A percentile compares a stretch with the other conserved stretches of the same genome.
These are phyloP conservation scores for Blastocystis sp. DNA, from an alignment of 352 stramenopile genomes.

Conservation along the genomic window DNA sequence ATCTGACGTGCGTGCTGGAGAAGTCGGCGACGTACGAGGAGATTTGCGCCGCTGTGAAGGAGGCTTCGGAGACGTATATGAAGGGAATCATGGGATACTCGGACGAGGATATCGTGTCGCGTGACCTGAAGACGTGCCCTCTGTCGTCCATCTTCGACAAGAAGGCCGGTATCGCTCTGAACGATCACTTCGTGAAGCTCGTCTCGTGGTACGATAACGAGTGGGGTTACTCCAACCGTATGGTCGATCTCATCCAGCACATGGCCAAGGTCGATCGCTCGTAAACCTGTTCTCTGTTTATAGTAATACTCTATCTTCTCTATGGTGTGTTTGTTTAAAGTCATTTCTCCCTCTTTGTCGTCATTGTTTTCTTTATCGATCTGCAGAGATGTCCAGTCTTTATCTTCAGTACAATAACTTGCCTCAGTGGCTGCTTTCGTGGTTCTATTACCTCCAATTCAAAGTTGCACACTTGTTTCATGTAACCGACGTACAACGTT, in stretches of 20 bases:
- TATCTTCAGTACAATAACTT: not conserved
- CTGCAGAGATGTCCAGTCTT: not conserved
- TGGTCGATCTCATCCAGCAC: conserved; percentile 91
- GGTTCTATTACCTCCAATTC: conserved; percentile 5
- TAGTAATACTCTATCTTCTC: too few relatives aligned
- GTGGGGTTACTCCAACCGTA: conserved; percentile 89
- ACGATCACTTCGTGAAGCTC: conserved; percentile 94
- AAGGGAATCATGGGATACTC: conserved; percentile 94
- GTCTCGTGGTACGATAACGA: conserved; percentile 99
- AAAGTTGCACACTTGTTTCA: not conserved
- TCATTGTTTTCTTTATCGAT: too few relatives aligned
- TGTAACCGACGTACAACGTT: not conserved
- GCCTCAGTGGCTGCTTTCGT: not conserved
- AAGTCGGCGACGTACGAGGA: conserved; percentile 88
- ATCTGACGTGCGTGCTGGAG: conserved; percentile 71
- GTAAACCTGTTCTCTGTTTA: conserved; percentile 33
- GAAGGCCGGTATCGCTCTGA: conserved; percentile 87
- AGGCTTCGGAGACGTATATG: conserved; percentile 78
- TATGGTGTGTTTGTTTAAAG: conserved; percentile 4
- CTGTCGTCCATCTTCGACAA: conserved; percentile 94
- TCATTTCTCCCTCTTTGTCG: too few relatives aligned
- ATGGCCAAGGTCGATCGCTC: conserved; percentile 63
- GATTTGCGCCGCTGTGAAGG: conserved; percentile 88
- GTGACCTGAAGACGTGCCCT: conserved; percentile 87
- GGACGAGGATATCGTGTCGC: conserved; percentile 87